phyloP scores from a whole-genome alignment of 1,284 basidiomycete species.

The Ceratobasidium papillatum region DNA sequence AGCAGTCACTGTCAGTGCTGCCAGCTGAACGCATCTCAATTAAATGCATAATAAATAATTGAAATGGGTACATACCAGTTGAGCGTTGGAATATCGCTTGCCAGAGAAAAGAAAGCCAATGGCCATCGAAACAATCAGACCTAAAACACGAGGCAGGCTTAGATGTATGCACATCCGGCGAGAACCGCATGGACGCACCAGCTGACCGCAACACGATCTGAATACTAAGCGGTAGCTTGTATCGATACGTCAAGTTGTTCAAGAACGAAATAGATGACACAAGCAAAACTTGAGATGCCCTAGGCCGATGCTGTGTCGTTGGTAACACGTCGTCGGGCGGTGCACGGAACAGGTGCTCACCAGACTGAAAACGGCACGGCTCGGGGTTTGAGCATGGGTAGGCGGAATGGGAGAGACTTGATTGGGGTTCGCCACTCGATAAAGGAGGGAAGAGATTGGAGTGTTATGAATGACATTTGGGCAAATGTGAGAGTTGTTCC shows the following conservation, averaged over 20 bases:
- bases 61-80: constrained; percentile 63
- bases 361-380: constrained; percentile 78
- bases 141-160: constrained; percentile 47
- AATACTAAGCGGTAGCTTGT: constrained; percentile 79
- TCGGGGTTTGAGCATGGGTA: constrained; percentile 61
- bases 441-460: constrained; percentile 68
- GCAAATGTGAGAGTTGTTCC: constrained; percentile 86
- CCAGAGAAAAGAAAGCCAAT: constrained; percentile 66
- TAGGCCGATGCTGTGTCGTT: constrained; percentile 88
- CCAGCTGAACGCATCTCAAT: constrained; percentile 55
- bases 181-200: constrained; percentile 59
- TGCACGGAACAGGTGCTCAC: constrained; percentile 79
- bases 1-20: constrained; percentile 74
- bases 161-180: constrained; percentile 1
- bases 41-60: constrained; percentile 17
- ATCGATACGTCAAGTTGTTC: constrained; percentile 88
- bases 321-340: constrained; percentile 74
- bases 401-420: constrained; percentile 54
- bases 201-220: constrained; percentile 91
- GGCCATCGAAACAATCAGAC: constrained; percentile 73
- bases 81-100: constrained; percentile 66
- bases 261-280: constrained; percentile 75
- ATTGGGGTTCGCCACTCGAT: constrained; percentile 50
- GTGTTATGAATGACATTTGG: constrained; percentile 81
- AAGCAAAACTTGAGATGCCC: constrained; percentile 71